A percentile compares a stretch with the other conserved stretches of the same genome.
Evolutionary conservation across 768 basidiomycete genomes (phyloP).

Genomic region (Xanthoconium purpureum): DNA sequence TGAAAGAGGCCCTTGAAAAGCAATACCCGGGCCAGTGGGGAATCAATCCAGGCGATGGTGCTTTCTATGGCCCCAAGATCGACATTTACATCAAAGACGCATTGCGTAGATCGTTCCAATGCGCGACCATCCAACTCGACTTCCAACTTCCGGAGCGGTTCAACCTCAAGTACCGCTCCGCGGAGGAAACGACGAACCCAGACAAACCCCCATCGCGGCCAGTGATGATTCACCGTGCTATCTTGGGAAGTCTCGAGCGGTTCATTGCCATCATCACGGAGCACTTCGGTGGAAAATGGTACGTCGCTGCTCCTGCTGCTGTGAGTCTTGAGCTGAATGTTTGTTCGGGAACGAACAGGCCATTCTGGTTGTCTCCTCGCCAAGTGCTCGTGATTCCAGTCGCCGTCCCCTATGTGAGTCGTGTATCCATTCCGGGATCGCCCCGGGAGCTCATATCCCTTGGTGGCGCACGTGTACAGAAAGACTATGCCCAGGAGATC

Average conservation of each 20-base stretch:
- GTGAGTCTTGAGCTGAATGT: background rate
- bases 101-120: constrained; percentile 90
- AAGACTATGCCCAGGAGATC: constrained; percentile 86
- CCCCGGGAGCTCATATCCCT: background rate
- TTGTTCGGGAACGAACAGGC: constrained; percentile 48
- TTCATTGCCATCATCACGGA: constrained; percentile 98
- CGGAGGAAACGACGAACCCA: constrained; percentile 53
- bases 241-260: constrained; percentile 88
- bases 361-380: constrained; percentile 97
- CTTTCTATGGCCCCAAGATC: constrained; percentile 99
- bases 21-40: constrained; percentile 88
- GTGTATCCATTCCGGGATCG: background rate
- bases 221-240: constrained; percentile 98
- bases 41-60: constrained; percentile 93
- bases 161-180: constrained; percentile 86
- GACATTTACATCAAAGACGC: constrained; percentile 97
- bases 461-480: constrained; percentile 43
- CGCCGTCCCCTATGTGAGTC: constrained; percentile 79
- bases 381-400: constrained; percentile 95
- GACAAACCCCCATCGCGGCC: constrained; percentile 66
- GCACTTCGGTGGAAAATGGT: constrained; percentile 98
- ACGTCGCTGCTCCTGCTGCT: constrained; percentile 15
- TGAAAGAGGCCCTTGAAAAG: constrained; percentile 78
- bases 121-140: constrained; percentile 97
- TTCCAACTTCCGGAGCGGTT: constrained; percentile 98